A percentile compares a stretch with the other conserved stretches of the same genome.
Conservation (phyloP, 768 basidiomycete species). For the Trametes coccinea region DNA sequence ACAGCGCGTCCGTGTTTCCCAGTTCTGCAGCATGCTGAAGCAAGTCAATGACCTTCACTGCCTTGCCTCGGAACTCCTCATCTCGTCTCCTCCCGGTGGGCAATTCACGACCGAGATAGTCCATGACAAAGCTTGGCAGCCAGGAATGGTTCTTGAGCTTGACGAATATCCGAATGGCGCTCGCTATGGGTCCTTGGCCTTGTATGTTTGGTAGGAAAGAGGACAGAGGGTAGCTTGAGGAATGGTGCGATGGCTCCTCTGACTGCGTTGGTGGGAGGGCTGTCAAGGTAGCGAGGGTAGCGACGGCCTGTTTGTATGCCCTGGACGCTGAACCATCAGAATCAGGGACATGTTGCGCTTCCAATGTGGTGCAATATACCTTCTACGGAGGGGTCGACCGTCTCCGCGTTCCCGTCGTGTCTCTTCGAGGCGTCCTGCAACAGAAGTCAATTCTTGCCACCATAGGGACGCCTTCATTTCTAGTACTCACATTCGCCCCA, state of each 20-base stretch:
- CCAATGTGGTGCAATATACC: constrained; percentile 13
- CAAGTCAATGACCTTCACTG: constrained; percentile 80
- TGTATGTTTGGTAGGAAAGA: constrained; percentile 70
- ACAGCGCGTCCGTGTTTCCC: constrained; percentile 74
- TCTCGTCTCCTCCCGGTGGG: constrained; percentile 49
- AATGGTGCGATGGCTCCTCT: constrained; percentile 51
- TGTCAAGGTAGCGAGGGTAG: constrained; percentile 66
- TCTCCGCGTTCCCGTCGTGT: constrained; percentile 5
- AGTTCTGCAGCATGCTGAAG: constrained; percentile 80
- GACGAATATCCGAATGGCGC: constrained; percentile 62
- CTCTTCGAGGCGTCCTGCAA: constrained; percentile 4
- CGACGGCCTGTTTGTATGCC: constrained; percentile 75
- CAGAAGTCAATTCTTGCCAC: background rate
- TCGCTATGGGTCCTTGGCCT: constrained; percentile 76
- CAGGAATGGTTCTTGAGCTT: constrained; percentile 65
- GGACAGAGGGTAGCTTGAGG: constrained; percentile 57
- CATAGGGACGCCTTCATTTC: background rate
- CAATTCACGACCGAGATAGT: constrained; percentile 42
- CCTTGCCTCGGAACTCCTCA: constrained; percentile 68
- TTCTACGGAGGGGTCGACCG: constrained; percentile 26
- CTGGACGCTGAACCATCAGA: constrained; percentile 50
- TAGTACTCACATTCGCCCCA: constrained; percentile 20
- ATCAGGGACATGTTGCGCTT: constrained; percentile 12
- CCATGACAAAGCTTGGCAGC: constrained; percentile 45
- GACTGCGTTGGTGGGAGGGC: constrained; percentile 56